Base-by-base conservation (phyloP, 2,329 filamentous ascomycete genomes). In the Torrubiella hemipterigena region DNA sequence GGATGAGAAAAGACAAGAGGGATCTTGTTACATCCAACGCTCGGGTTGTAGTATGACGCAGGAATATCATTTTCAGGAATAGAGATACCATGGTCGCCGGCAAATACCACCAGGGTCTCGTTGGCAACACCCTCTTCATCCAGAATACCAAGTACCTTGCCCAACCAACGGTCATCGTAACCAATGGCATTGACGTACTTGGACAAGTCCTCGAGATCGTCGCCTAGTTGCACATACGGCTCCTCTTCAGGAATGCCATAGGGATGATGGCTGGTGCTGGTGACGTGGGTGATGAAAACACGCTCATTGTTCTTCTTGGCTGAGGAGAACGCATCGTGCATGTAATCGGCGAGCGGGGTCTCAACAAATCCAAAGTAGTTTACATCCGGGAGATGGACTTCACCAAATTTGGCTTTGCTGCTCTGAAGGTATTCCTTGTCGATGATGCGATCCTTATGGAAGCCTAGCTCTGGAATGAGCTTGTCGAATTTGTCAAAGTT, bases 361-460 rank as follows among this genome's bases (percentile, higher is more conserved):
- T 55, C 54, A 28, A 48, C 39, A 29, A 54, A 48, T 4, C 47
- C 49, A 7, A 55, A 56, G 14, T 54, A 52, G 38, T 56, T 55
- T 27, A 54, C 46, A 20, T 56, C 48, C 0, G 47, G 39, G 2
- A 52, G 16, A 1, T 41, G 48, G 2, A 48, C 47, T 4, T 43
- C 37, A 1, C 50, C 51, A 17, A 52, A 48, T 27, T 44, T 49
- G 4, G 50, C 48, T 2, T 33, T 24, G 2, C 44, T 36, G 16
- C 46, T 46, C 8, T 47, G 39, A 3, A 57, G 42, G 30, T 52
- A 51, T 27, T 54, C 50, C 18, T 44, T 44, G 6, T 34, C 39
- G 5, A 55, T 48, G 1, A 43, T 42, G 7, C 50, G 39, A 3
- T 49, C 40, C 2, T 36, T 22, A 0, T 44, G 37, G 15, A 49